Evolutionary conservation across 768 basidiomycete genomes (phyloP), one percentile per base, ranked within the genome.

Genomic region (Kwoniella mangroviensis): DNA sequence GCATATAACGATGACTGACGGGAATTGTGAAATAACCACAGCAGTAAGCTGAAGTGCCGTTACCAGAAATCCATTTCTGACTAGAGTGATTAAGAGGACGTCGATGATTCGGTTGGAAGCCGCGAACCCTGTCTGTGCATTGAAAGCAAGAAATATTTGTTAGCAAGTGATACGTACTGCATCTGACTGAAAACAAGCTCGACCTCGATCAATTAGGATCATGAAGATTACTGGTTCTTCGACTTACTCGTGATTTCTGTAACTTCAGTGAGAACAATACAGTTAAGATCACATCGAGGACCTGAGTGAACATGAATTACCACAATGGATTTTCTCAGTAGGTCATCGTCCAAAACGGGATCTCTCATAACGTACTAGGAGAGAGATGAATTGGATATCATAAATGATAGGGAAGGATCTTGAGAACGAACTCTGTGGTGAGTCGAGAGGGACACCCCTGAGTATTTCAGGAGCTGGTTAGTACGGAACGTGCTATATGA

Each of bases 111-210:
- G 22, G 21, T 63, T 63, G 5, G 62, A 43, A n/a, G 62, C 17
- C 9, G 13, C 34, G 42, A 63, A 63, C 13, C 62, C 62, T 9
- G 62, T 63, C 62, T 63, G 22, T 21, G 34, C 34, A 34, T 34
- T 34, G 34, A 34, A 34, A 34, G 34, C 6, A 7, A 34, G 34
- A 34, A 34, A 34, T 34, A 7, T 34, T 34, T 34, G 34, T 34
- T 34, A 34, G 34, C 34, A 7, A 34, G 34, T 34, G 34, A 34
- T 34, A 34, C 1, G 0, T 34, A 34, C 34, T 34, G 6, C 34
- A 34, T 7, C 34, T 34, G 34, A 34, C 1, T 34, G 1, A 34
- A 34, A 0, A 0, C 1, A 1, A 34, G 34, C 34, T 34, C 34
- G 34, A 34, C 6, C 2, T 19, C 43, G 19, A 49, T 49, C 45